Conservation (phyloP, 306 rosid species). For the Sindora glabra region DNA sequence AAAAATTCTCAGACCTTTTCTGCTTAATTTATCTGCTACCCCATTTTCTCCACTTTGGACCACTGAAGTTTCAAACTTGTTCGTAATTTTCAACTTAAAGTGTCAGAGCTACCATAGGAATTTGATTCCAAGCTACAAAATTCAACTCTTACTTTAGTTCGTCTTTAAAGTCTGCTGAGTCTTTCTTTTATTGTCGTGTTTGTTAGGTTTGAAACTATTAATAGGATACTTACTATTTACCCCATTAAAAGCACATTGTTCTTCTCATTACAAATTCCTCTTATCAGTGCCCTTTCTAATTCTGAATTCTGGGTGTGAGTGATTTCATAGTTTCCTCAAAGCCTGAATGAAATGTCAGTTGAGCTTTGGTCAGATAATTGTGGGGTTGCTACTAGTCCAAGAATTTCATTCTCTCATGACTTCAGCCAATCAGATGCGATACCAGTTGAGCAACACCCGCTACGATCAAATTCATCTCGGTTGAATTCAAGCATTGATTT, state of each 20-base stretch:
- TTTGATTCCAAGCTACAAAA: background rate
- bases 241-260: conserved; percentile 17
- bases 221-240: conserved; percentile 3
- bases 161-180: background rate
- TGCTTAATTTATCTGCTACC: background rate
- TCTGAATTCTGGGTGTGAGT: conserved; percentile 3
- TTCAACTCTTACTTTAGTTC: conserved; percentile 5
- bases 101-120: background rate
- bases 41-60: conserved; percentile 7
- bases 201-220: conserved; percentile 26
- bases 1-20: too few relatives aligned
- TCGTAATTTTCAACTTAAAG: background rate
- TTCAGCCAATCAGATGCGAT: conserved; percentile 50
- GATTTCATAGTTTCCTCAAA: background rate
- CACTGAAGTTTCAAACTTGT: conserved; percentile 11
- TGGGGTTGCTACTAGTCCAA: conserved; percentile 41
- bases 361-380: conserved; percentile 59
- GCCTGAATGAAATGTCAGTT: conserved; percentile 36
- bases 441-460: conserved; percentile 58
- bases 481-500: conserved; percentile 62
- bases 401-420: conserved; percentile 81
- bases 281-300: background rate
- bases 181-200: conserved; percentile 18
- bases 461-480: conserved; percentile 52
- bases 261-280: background rate